Evolutionary conservation across 2,329 filamentous ascomycete genomes (phyloP), one percentile per base, ranked within the genome.

Genomic region (Chalaropsis ovoidea): DNA sequence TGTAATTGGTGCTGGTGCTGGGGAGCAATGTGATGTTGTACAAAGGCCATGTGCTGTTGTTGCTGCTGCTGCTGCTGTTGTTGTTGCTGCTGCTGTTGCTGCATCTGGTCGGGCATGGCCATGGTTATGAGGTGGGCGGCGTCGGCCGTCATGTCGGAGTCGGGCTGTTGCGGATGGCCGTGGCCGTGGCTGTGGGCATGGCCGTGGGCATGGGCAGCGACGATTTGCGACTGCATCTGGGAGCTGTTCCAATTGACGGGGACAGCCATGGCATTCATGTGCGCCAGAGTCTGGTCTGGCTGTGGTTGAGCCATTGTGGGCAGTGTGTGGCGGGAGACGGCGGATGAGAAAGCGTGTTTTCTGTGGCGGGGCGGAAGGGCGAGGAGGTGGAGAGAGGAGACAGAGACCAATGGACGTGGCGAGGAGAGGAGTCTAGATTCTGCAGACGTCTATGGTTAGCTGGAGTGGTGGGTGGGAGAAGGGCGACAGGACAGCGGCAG

Each of bases 1-100:
- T 63, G 65, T 10, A 64, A 62, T 31, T 61, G 54, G 17, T 73
- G 72, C 39, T 73, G 73, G 27, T 76, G 47, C 22, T 63, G 65
- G 15, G 54, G 54, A 58, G 62, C 43, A 19, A 67, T 58, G 22
- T 58, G 65, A 39, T 62, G 65, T 60, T 66, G 65, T n/a, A 63
- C 60, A 47, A 39, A 49, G 43, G 61, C 61, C 47, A 66, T 62
- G 22, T 66, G 54, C 41, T 35, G 61, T 22, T 63, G 61, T 13
- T 62, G 61, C n/a, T 49, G 61, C 6, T 35, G 41, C 7, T 62
- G 61, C 5, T 62, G 61, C 6, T 62, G 62, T 1, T 66, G 65
- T 8, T 64, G 62, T 4, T 64, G 62, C 15, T 52, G 52, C 13
- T 31, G 52, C 8, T 65, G 65, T 15, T 64, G 61, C 13, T 64